phyloP scores from a whole-genome alignment of 2,329 filamentous ascomycete genomes.

The Penicillium occitanis region DNA sequence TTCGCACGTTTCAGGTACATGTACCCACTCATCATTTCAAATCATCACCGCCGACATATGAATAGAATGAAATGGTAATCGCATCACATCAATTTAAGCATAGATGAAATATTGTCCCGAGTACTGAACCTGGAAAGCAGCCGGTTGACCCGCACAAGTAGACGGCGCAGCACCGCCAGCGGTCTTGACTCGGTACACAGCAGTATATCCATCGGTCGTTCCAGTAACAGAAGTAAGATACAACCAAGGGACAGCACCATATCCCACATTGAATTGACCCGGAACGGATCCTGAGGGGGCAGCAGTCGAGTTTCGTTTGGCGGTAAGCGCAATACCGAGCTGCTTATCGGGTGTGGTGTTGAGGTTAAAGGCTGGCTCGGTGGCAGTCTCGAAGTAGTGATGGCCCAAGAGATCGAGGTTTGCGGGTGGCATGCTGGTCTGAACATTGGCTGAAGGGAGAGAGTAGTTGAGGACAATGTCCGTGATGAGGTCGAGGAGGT shows the following conservation, averaged over 20 bases:
- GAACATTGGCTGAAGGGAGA: conserved; percentile 43
- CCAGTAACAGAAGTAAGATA: conserved; percentile 59
- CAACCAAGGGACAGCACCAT: conserved; percentile 77
- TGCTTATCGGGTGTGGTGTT: conserved; percentile 52
- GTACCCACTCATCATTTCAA: not conserved
- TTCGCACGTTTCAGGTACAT: not conserved
- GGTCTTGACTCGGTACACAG: conserved; percentile 82
- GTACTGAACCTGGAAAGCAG: conserved; percentile 73
- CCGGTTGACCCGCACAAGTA: conserved; percentile 66
- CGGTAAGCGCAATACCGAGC: conserved; percentile 59
- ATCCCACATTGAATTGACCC: conserved; percentile 59
- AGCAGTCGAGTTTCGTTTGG: conserved; percentile 59
- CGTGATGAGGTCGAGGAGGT: conserved; percentile 65
- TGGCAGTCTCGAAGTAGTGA: conserved; percentile 74
- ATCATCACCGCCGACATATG: not conserved
- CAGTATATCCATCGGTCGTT: conserved; percentile 64
- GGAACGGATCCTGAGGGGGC: conserved; percentile 63
- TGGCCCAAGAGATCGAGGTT: conserved; percentile 68
- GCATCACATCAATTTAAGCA: conserved; percentile 22
- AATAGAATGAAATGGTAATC: not conserved
- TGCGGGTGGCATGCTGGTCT: conserved; percentile 49
- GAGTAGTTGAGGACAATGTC: conserved; percentile 67
- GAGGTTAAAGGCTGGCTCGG: conserved; percentile 78
- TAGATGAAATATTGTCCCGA: conserved; percentile 74
- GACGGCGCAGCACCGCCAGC: conserved; percentile 75